phyloP scores from a whole-genome alignment of 2,329 filamentous ascomycete species.

The Tolypocladium tropicale region DNA sequence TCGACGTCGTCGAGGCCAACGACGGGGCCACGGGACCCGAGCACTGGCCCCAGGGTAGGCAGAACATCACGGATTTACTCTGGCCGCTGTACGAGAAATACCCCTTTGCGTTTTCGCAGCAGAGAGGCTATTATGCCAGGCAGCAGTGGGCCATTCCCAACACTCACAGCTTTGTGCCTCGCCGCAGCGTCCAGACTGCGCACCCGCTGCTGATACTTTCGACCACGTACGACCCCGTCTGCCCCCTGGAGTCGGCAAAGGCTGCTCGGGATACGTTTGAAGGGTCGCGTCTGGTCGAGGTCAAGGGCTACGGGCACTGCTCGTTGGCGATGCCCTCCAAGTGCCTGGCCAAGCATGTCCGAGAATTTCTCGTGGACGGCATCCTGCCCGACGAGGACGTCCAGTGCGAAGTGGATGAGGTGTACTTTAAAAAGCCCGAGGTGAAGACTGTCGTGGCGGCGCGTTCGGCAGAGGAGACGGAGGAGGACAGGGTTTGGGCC shows the following conservation, averaged over 20 bases:
- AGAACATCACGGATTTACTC: slow-evolving; percentile 22
- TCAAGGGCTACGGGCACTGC: slow-evolving; percentile 33
- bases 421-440: slow-evolving; percentile 24
- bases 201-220: slow-evolving; percentile 21
- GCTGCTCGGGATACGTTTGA: slow-evolving; percentile 23
- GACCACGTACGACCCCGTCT: slow-evolving; percentile 36
- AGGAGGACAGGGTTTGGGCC: slow-evolving; percentile 4
- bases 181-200: slow-evolving; percentile 19
- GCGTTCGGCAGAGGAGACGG: background rate
- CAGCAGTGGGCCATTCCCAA: slow-evolving; percentile 18
- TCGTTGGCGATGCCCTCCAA: slow-evolving; percentile 24
- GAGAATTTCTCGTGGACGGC: slow-evolving; percentile 26
- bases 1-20: slow-evolving; percentile 15
- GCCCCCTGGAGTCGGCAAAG: slow-evolving; percentile 28
- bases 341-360: slow-evolving; percentile 24
- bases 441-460: background rate
- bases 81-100: slow-evolving; percentile 20
- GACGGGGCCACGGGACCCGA: slow-evolving; percentile 13
- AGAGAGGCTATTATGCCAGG: slow-evolving; percentile 18
- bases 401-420: slow-evolving; percentile 26
- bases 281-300: slow-evolving; percentile 26
- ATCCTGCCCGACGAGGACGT: slow-evolving; percentile 23
- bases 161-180: slow-evolving; percentile 17
- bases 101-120: slow-evolving; percentile 17
- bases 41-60: slow-evolving; percentile 21